Base-by-base conservation (phyloP, 352 stramenopile genomes). In the Pythium plurisporium region DNA sequence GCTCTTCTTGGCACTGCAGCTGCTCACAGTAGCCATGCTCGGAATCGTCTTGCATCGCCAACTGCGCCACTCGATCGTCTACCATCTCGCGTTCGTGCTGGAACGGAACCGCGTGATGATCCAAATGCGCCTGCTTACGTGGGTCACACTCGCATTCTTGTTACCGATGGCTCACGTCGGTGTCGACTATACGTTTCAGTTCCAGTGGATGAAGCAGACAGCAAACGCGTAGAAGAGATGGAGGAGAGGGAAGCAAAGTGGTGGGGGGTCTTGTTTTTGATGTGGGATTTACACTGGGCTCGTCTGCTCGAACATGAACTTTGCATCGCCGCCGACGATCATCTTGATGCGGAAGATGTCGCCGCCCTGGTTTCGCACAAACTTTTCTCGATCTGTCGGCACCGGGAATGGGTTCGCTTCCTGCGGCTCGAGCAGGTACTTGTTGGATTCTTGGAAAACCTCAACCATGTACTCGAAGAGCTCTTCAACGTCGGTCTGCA, bases 381-480 rank as follows among this genome's bases (percentile, higher is more conserved):
- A 87, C 55, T 73, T 74, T 52, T 95, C 82, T 55, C 85, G 70
- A 50, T 95, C 85, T 2, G 85, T 93, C 4, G 76, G 70, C 14
- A 92, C 66, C 14, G 70, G 73, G 20, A 95, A 73, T 31, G 81
- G 79, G 40, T 91, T 91, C 31, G 65, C 37, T 2, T 55, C 38
- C 30, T 87, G 47, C 23, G 64, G 67, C 33, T 80, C 67, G 23
- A 78, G 64, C 29, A 49, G 49, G 48, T 79, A 90, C 17, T 69
- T 55, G 6, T 42, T 46, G 8, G 77, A 87, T 29, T 50, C 53
- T 43, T 86, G 68, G 50, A 94, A 95, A 29, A 91, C 49, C 51
- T 92, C 80, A 36, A 89, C 63, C 79, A 93, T 94, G 74, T 91
- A 91, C 46, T 72, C 79, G 34, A 87, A 92, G 14, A 95, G 75